These are phyloP conservation scores for Phytophthora lateralis DNA, from an alignment of 352 stramenopile genomes.

Conservation along the genomic window DNA sequence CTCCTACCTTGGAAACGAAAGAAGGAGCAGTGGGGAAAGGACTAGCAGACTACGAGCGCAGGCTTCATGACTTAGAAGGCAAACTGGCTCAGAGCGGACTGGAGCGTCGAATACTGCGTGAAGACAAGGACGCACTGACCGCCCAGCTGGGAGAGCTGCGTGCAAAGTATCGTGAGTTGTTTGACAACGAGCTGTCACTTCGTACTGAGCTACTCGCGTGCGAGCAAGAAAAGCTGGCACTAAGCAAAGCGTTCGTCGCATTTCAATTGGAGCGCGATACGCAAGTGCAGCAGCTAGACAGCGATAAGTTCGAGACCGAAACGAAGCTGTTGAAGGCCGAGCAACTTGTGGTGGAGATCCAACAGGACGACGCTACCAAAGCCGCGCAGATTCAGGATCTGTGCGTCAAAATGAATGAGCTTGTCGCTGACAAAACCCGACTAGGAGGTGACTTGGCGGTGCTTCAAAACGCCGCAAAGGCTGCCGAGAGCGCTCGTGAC, in stretches of 20 bases:
- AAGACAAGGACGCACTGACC: slow-evolving; percentile 58
- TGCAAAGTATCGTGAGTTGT: slow-evolving; percentile 63
- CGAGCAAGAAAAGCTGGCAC: slow-evolving; percentile 70
- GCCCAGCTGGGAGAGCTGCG: slow-evolving; percentile 50
- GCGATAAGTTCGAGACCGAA: slow-evolving; percentile 67
- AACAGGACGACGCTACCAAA: slow-evolving; percentile 63
- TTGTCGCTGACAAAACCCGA: slow-evolving; percentile 49
- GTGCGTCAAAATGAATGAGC: slow-evolving; percentile 57
- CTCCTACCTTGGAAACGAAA: background rate
- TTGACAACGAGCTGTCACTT: slow-evolving; percentile 64
- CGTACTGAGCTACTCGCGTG: slow-evolving; percentile 61
- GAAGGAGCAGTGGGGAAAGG: background rate
- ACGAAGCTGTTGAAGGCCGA: slow-evolving; percentile 67
- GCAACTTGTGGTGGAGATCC: slow-evolving; percentile 67
- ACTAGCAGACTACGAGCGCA: slow-evolving; percentile 23
- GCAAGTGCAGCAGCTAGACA: slow-evolving; percentile 51
- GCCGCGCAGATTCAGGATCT: slow-evolving; percentile 60
- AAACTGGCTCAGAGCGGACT: slow-evolving; percentile 40
- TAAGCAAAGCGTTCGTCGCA: slow-evolving; percentile 72
- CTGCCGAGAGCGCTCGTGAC: slow-evolving; percentile 35
- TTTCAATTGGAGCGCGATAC: slow-evolving; percentile 61
- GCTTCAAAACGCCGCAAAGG: slow-evolving; percentile 40
- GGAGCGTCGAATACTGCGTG: slow-evolving; percentile 48
- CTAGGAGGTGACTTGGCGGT: slow-evolving; percentile 41
- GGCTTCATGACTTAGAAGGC: slow-evolving; percentile 50